Percentiles rank a stretch among this genome's conserved stretches.
These are phyloP conservation scores for Suhomyces sp. DNA, from an alignment of 805 yeast genomes.

Conservation along the genomic window DNA sequence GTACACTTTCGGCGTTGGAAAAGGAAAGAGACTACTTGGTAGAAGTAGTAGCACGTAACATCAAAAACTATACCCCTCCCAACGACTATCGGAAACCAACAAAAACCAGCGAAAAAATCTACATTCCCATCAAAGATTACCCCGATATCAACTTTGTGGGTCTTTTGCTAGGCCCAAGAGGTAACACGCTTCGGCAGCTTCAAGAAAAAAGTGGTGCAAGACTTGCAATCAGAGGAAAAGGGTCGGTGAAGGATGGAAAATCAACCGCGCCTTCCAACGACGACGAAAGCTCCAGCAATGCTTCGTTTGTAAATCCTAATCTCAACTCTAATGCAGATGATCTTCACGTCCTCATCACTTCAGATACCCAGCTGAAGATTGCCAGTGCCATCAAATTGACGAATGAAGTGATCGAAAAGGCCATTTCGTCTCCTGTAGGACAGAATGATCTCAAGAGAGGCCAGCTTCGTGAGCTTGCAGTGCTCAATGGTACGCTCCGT, in stretches of 20 bases:
- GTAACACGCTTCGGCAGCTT: slow-evolving; percentile 76
- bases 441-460: slow-evolving; percentile 88
- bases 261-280: slow-evolving; percentile 46
- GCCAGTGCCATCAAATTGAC: slow-evolving; percentile 72
- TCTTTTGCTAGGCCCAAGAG: slow-evolving; percentile 89
- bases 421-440: slow-evolving; percentile 87
- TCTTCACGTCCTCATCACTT: slow-evolving; percentile 81
- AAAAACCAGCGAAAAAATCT: slow-evolving; percentile 75
- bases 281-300: slow-evolving; percentile 13
- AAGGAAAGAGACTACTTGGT: slow-evolving; percentile 77
- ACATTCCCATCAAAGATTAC: slow-evolving; percentile 78
- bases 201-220: slow-evolving; percentile 86
- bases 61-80: slow-evolving; percentile 82
- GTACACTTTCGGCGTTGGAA: slow-evolving; percentile 61
- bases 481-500: slow-evolving; percentile 88
- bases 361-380: slow-evolving; percentile 76
- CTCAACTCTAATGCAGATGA: slow-evolving; percentile 52
- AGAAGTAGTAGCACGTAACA: slow-evolving; percentile 64
- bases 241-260: slow-evolving; percentile 92
- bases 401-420: slow-evolving; percentile 73
- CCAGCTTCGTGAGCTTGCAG: slow-evolving; percentile 89
- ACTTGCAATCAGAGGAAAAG: slow-evolving; percentile 90
- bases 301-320: slow-evolving; percentile 20
- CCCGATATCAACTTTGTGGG: slow-evolving; percentile 95
- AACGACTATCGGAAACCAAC: slow-evolving; percentile 67